Evolutionary conservation across 1,284 basidiomycete species (phyloP), one percentile per base, ranked within the genome.

Genomic region (Sporisorium graminicola): DNA sequence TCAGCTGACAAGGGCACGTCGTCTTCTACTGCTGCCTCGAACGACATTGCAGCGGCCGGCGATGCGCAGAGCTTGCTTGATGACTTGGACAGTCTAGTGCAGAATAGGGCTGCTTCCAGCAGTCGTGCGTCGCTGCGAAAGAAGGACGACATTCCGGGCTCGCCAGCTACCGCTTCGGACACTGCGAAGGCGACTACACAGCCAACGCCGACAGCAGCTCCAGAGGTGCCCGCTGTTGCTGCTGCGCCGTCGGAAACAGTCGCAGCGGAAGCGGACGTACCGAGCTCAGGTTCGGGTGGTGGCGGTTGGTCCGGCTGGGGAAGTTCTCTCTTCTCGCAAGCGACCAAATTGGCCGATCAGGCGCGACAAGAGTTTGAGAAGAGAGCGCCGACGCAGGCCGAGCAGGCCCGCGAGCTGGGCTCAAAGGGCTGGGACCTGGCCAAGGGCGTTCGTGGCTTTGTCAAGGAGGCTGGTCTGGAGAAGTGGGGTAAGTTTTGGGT

Each of bases 291-390:
- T 0, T 89, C 89, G 1, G 93, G 92, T 7, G 54, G 51, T 5
- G 94, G 93, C 0, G 91, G 92, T 22, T 93, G 90, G 37, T 92
- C 88, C 8, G 92, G 88, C 12, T 90, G 89, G 50, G 89, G 87
- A 73, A 56, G 82, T 58, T 88, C 90, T 52, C 90, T 89, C 77
- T 91, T 90, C 64, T 75, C 76, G 1, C 74, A 75, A 20, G 84
- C 84, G 5, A 78, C 78, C 18, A 79, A 80, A 49, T 62, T 85
- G 26, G 82, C 83, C 13, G 83, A 82, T n/a, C 82, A 84, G 46
- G 83, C 84, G 12, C 62, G 83, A 33, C 72, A 78, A 26, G 84
- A 85, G 58, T 58, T 85, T 47, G 82, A 82, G 40, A 82, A 82
- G 63, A 59, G 82, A 0, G 79, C 82, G 3, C 77, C 73, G 13